Base-by-base conservation (phyloP, 257 asterid genomes). In the Lithospermum erythrorhizon region DNA sequence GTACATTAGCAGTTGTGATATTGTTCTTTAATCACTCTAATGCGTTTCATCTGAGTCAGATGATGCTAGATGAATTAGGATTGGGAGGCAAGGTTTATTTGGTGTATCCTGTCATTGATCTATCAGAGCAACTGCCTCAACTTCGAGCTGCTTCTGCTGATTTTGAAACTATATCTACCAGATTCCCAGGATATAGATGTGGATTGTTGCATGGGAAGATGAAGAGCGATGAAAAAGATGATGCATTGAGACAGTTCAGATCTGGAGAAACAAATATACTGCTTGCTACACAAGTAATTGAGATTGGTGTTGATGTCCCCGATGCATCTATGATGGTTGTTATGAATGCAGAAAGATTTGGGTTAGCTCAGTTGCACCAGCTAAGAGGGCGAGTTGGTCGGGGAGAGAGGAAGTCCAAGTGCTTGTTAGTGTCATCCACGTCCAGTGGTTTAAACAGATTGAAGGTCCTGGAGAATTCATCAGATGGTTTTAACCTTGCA, bases 301-400 rank as follows among this genome's bases (percentile, higher is more conserved):
- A 91, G 80, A 79, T 88, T 2, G 98, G 98, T 55, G 98, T 91
- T 16, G 98, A 91, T 53, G 84, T 88, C 53, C 95, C 96, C 9
- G 96, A 86, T 73, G 98, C 98, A 47, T 82, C 98, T 61, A 86
- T 88, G 96, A 91, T 91, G 96, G 98, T 91, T 48, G 95, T 88
- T 9, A 86, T 91, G 98, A 91, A 91, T 70, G 82, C 96, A 5
- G 98, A 91, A 79, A 75, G 96, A 74, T 88, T 88, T 52, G 98
- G 98, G 30, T 84, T 91, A 0, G 96, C 96, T 9, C 98, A 91
- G 48, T 61, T 91, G 58, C 98, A 91, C 73, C 98, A 91, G 66
- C 89, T 91, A 21, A 79, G 98, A 64, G 96, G 98, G 23, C 79
- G 98, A 51, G 98, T 91, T 6, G 98, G 98, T 9, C 87, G 96